phyloP scores from a whole-genome alignment of 164 flowering plant species.

The Tinospora cordifolia region DNA sequence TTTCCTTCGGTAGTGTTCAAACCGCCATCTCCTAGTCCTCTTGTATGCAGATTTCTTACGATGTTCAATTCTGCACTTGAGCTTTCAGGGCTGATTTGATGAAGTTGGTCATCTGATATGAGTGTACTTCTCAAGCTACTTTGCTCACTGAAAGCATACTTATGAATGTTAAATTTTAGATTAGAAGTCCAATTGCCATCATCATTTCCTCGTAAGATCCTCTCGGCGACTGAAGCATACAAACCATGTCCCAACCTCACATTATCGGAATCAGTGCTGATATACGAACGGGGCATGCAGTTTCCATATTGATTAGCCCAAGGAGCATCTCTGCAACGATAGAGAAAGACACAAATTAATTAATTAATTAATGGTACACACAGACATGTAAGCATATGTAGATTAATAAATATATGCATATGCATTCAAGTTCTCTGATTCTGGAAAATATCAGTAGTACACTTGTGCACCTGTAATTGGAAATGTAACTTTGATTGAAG shows the following conservation, averaged over 20 bases:
- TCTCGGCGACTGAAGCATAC: constrained; percentile 5
- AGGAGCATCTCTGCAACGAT: constrained; percentile 37
- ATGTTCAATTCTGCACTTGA: constrained; percentile 11
- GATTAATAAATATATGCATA: neutral
- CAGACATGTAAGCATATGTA: too few relatives aligned
- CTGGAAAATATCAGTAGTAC: neutral
- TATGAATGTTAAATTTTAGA: constrained; percentile 4
- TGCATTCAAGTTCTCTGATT: neutral
- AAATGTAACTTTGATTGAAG: constrained; percentile 26
- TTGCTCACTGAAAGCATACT: constrained; percentile 3
- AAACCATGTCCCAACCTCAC: neutral
- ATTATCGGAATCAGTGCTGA: neutral
- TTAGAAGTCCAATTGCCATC: neutral
- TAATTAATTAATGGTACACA: neutral
- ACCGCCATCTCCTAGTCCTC: neutral
- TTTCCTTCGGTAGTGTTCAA: constrained; percentile 2
- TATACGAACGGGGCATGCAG: constrained; percentile 15
- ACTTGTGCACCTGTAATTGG: constrained; percentile 32
- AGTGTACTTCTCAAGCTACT: neutral
- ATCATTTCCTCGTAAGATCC: constrained; percentile 3
- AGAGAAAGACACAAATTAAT: neutral
- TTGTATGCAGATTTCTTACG: constrained; percentile 9
- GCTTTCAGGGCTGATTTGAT: constrained; percentile 3
- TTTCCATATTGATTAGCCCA: constrained; percentile 27
- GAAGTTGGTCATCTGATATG: constrained; percentile 11